Base-by-base conservation (phyloP, 805 yeast species). In the Saccharomycopsis sp. region DNA sequence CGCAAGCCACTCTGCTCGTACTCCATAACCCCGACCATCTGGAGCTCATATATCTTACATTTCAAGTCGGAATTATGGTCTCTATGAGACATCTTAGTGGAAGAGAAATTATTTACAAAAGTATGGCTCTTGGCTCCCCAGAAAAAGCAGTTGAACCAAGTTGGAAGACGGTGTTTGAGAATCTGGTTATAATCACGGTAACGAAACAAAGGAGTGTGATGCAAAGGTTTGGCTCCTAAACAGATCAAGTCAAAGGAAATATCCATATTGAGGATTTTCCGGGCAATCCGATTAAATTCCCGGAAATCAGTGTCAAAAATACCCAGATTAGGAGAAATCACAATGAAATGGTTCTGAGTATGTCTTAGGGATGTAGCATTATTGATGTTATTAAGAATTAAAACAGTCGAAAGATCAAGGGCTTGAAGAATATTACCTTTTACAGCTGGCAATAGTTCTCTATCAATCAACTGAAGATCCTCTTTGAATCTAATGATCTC, bases 21-120 rank as follows among this genome's bases (percentile, higher is more conserved):
- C 66, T 93, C 98, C 86, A 93, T 90, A 5, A 94, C 81, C 0
- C 98, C 98, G 96, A 93, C 93, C 97, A 94, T 94, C 69, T 94
- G 98, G 19, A 94, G 72, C 66, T 93, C 98, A 70, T 94, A 93
- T 55, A 94, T 92, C 66, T 89, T 90, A 70, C 97, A 91, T 41
- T 94, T 76, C 0, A 99, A 97, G n/a, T 86, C 80, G 97, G 47
- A 35, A 75, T 44, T 44, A 17, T 17, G 19, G 22, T 44, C 49
- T 17, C 49, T 44, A 3, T 17, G 12, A 7, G 22, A 19, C 49
- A 44, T 75, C 24, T 65, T 72, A 70, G 68, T 74, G 58, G 65
- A 67, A 44, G 72, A 68, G 64, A 59, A 59, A 52, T 53, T 55
- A 42, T 59, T 62, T 3, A 57, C 58, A 41, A 72, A 71, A 2